phyloP scores from a whole-genome alignment of 2,329 filamentous ascomycete genomes.

The Aspergillus neoniger region DNA sequence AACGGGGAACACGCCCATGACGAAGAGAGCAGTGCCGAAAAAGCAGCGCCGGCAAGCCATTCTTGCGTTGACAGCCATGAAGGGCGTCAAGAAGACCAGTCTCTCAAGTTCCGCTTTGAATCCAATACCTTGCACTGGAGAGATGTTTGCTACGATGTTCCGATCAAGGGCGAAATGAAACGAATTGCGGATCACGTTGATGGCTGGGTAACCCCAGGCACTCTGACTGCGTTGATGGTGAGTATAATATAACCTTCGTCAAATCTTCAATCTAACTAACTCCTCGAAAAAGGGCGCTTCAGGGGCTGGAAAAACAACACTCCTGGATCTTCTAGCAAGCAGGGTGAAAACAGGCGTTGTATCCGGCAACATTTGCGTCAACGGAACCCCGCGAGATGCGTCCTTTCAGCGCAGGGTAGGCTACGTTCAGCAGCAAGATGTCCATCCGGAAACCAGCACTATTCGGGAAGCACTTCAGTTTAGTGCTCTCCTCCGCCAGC shows the following conservation, averaged over 20 bases:
- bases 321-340: conserved; percentile 81
- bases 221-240: conserved; percentile 56
- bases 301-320: conserved; percentile 87
- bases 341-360: conserved; percentile 85
- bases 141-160: conserved; percentile 75
- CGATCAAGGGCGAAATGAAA: conserved; percentile 70
- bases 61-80: neutral
- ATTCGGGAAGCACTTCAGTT: conserved; percentile 86
- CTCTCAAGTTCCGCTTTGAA: conserved; percentile 44
- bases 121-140: conserved; percentile 83
- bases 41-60: neutral
- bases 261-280: neutral
- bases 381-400: conserved; percentile 66
- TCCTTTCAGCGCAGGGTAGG: conserved; percentile 40
- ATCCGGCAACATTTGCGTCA: conserved; percentile 78
- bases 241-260: neutral
- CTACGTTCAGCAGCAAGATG: conserved; percentile 80
- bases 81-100: neutral
- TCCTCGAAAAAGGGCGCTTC: neutral
- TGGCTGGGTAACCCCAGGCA: conserved; percentile 55
- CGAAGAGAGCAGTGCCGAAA: neutral
- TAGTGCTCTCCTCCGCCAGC: conserved; percentile 80
- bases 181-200: conserved; percentile 57
- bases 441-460: conserved; percentile 80
- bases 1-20: neutral